Evolutionary conservation across 192 early-diverging fungal genomes (phyloP).

Genomic region (Rhizoclosmatium globosum): DNA sequence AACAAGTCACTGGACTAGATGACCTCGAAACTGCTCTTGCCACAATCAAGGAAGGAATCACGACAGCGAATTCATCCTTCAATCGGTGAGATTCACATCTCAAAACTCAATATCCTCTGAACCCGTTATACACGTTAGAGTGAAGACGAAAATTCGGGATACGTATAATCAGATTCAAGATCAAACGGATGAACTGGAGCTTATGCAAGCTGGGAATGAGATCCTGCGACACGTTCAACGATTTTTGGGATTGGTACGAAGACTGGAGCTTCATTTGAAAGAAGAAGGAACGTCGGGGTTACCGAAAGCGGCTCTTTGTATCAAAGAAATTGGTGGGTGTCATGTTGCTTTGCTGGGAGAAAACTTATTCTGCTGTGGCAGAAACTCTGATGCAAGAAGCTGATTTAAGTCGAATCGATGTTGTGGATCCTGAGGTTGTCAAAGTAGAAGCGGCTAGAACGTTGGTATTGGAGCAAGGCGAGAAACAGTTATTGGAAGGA

Average conservation of each 20-base stretch:
- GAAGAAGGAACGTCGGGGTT: slow-evolving; percentile 12
- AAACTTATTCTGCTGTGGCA: slow-evolving; percentile 1
- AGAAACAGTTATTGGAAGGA: slow-evolving; percentile 47
- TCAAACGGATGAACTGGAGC: slow-evolving; percentile 69
- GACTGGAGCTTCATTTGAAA: slow-evolving; percentile 60
- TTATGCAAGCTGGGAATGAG: slow-evolving; percentile 67
- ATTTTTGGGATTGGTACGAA: slow-evolving; percentile 67
- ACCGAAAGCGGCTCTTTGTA: slow-evolving; percentile 9
- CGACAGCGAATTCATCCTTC: slow-evolving; percentile 63
- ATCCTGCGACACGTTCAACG: slow-evolving; percentile 65
- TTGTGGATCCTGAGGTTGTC: slow-evolving; percentile 63
- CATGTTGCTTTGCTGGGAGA: background rate
- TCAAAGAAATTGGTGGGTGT: slow-evolving; percentile 29
- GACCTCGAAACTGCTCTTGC: slow-evolving; percentile 63
- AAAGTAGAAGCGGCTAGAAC: slow-evolving; percentile 55
- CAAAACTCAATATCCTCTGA: background rate
- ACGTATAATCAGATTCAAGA: slow-evolving; percentile 69
- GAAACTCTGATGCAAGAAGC: slow-evolving; percentile 64
- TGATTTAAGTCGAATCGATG: slow-evolving; percentile 71
- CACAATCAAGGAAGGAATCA: slow-evolving; percentile 62
- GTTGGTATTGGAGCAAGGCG: slow-evolving; percentile 56
- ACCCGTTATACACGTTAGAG: slow-evolving; percentile 39
- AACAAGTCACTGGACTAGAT: slow-evolving; percentile 72
- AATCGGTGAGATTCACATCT: slow-evolving; percentile 52
- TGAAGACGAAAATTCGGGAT: slow-evolving; percentile 63